phyloP scores from a whole-genome alignment of 2,329 filamentous ascomycete species.

The Corynespora cassiicola region DNA sequence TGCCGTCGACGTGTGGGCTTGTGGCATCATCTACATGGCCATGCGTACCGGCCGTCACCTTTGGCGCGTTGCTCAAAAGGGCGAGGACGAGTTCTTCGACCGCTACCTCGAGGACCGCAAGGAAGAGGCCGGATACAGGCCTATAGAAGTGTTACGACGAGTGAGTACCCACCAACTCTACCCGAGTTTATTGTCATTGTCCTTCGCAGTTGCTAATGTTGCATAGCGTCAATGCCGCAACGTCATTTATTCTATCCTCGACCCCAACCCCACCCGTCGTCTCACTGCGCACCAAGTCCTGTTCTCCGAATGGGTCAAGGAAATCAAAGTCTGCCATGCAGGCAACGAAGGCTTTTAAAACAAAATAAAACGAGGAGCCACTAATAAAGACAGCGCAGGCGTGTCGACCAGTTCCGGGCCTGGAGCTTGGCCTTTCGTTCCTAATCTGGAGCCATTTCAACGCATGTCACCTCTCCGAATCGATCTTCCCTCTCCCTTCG shows the following conservation, averaged over 20 bases:
- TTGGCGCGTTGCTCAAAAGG: slow-evolving; percentile 95
- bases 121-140: slow-evolving; percentile 94
- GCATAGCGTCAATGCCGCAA: slow-evolving; percentile 91
- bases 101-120: slow-evolving; percentile 91
- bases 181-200: too few species aligned
- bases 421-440: too few species aligned
- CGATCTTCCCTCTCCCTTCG: slow-evolving; percentile 21
- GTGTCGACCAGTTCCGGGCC: too few species aligned
- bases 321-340: slow-evolving; percentile 96
- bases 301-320: slow-evolving; percentile 97
- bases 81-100: slow-evolving; percentile 96
- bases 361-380: slow-evolving; percentile 8
- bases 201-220: slow-evolving; percentile 24
- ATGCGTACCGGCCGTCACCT: slow-evolving; percentile 96
- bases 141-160: slow-evolving; percentile 92
- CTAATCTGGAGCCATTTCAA: slow-evolving; percentile 23
- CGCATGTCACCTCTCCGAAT: slow-evolving; percentile 13
- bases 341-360: slow-evolving; percentile 89
- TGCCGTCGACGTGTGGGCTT: slow-evolving; percentile 98
- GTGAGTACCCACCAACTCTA: too few species aligned
- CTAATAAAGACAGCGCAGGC: slow-evolving; percentile 25
- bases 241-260: slow-evolving; percentile 97
- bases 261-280: slow-evolving; percentile 89
- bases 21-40: slow-evolving; percentile 99
- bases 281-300: slow-evolving; percentile 96